phyloP scores from a whole-genome alignment of 2,329 filamentous ascomycete species.

The Penicillium sp. region DNA sequence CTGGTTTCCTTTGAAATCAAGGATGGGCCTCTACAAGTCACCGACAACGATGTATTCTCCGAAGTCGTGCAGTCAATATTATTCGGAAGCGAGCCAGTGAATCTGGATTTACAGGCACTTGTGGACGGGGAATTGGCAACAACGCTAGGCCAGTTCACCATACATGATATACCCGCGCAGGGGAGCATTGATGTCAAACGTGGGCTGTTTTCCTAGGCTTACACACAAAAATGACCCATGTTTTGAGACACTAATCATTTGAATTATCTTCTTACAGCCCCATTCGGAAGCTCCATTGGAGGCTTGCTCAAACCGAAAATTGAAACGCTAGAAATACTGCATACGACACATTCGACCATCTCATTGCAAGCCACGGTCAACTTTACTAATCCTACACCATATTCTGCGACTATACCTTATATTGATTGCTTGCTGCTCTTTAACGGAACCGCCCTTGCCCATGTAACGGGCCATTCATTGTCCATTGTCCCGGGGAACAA shows the following conservation, averaged over 20 bases:
- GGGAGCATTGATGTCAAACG: constrained; percentile 88
- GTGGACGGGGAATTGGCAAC: constrained; percentile 83
- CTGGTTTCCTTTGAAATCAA: constrained; percentile 72
- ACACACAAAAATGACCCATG: constrained; percentile 1
- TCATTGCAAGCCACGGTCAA: constrained; percentile 70
- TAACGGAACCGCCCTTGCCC: constrained; percentile 71
- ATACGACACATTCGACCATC: constrained; percentile 68
- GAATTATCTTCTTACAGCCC: constrained; percentile 44
- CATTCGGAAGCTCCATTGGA: constrained; percentile 53
- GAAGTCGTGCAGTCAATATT: constrained; percentile 77
- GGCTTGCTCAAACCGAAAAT: constrained; percentile 59
- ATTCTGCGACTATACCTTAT: constrained; percentile 77
- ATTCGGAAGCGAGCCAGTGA: constrained; percentile 67
- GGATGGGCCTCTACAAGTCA: constrained; percentile 77
- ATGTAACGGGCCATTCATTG: constrained; percentile 64
- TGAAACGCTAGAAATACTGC: constrained; percentile 65
- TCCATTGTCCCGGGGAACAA: constrained; percentile 67
- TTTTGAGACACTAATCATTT: constrained; percentile 6
- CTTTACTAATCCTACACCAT: constrained; percentile 84
- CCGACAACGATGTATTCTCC: constrained; percentile 72
- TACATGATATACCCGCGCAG: constrained; percentile 78
- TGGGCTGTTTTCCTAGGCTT: constrained; percentile 56
- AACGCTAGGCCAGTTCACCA: constrained; percentile 71
- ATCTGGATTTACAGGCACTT: constrained; percentile 69
- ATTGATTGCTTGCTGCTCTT: constrained; percentile 70